Percentiles rank a stretch among this genome's conserved stretches.
Conservation (phyloP, 1,284 basidiomycete species). For the Sphaerobolus stellatus region DNA sequence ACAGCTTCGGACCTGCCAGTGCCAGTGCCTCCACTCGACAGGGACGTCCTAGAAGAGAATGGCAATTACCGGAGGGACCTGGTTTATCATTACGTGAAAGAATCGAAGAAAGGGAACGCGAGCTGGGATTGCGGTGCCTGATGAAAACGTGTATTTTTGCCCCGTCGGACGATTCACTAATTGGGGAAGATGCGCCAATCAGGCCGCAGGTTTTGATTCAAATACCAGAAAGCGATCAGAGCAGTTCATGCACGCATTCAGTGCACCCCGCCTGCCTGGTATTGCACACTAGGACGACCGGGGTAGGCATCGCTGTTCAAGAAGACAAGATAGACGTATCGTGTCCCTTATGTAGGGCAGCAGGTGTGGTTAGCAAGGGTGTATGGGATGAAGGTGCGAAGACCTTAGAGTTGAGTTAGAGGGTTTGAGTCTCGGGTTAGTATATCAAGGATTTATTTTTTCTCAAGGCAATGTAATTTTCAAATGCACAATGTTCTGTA, state of each 20-base stretch:
- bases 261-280: constrained; percentile 74
- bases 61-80: constrained; percentile 53
- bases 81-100: constrained; percentile 64
- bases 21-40: too few species aligned
- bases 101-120: constrained; percentile 65
- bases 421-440: too few species aligned
- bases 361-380: constrained; percentile 52
- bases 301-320: constrained; percentile 24
- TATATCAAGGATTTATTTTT: too few species aligned
- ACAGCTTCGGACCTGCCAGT: too few species aligned
- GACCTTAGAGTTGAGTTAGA: too few species aligned
- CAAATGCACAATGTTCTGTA: too few species aligned
- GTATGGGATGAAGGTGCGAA: constrained; percentile 60
- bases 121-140: constrained; percentile 64
- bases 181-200: constrained; percentile 31
- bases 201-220: constrained; percentile 14
- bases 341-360: constrained; percentile 64
- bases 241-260: constrained; percentile 58
- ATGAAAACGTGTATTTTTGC: constrained; percentile 70
- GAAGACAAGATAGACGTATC: constrained; percentile 49
- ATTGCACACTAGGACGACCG: constrained; percentile 63
- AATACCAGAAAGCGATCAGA: constrained; percentile 27
- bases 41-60: too few species aligned
- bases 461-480: too few species aligned
- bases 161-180: constrained; percentile 71